A percentile compares a stretch with the other conserved stretches of the same genome.
Evolutionary conservation across 441 rosid genomes (phyloP).

Genomic region (Pelargonium fulgidum): DNA sequence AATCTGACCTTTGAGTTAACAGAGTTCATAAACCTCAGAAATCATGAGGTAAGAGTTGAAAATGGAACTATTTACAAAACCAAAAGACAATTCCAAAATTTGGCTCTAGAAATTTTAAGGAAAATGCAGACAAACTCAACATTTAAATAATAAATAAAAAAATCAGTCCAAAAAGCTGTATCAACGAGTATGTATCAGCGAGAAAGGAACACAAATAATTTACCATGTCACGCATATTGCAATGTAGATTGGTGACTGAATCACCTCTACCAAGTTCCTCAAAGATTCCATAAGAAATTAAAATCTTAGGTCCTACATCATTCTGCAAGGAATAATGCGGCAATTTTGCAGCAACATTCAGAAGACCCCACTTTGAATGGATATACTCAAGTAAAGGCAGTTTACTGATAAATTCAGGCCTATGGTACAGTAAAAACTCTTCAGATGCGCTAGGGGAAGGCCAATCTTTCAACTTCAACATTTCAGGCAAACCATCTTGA

Average conservation of each 20-base stretch:
- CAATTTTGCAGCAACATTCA: constrained; percentile 90
- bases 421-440: constrained; percentile 76
- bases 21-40: not conserved
- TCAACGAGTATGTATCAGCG: not conserved
- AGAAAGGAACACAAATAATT: constrained; percentile 10
- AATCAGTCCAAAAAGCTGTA: not conserved
- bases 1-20: not conserved
- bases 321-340: constrained; percentile 93
- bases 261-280: constrained; percentile 52
- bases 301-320: constrained; percentile 87
- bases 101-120: not conserved
- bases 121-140: not conserved
- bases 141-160: not conserved
- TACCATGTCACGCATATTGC: constrained; percentile 89
- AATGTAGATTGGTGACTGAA: constrained; percentile 64
- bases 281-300: constrained; percentile 59
- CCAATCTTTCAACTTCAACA: constrained; percentile 90
- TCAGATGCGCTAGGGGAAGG: constrained; percentile 88
- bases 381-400: constrained; percentile 87
- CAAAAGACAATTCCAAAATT: not conserved
- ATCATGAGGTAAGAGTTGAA: not conserved
- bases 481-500: constrained; percentile 44
- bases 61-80: not conserved
- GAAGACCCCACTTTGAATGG: constrained; percentile 85
- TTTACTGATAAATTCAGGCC: constrained; percentile 78